These are phyloP conservation scores for Melampsora larici-populina DNA, from an alignment of 1,284 basidiomycete species.

Conservation along the genomic window DNA sequence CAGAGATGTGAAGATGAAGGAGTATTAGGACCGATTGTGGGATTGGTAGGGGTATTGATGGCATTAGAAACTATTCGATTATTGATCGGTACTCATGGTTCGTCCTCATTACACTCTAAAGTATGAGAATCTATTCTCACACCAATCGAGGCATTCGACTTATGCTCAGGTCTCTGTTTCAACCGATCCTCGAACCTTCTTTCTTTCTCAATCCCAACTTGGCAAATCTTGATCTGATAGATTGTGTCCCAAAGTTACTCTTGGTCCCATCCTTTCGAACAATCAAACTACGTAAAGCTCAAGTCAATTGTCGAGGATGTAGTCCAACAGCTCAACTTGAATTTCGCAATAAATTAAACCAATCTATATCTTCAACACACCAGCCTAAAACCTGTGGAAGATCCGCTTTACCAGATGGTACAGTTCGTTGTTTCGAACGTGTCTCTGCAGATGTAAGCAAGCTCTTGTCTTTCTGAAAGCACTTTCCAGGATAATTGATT, in stretches of 20 bases:
- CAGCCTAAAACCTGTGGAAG: constrained; percentile 45
- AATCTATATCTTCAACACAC: background rate
- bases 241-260: constrained; percentile 11
- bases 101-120: constrained; percentile 48
- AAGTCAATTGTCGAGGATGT: constrained; percentile 19
- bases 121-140: constrained; percentile 56
- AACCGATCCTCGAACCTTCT: background rate
- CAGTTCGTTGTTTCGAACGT: constrained; percentile 59
- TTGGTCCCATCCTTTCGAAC: constrained; percentile 34
- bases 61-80: constrained; percentile 85
- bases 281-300: constrained; percentile 31
- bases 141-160: constrained; percentile 1
- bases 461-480: constrained; percentile 12
- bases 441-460: constrained; percentile 60
- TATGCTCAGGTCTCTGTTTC: background rate
- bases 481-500: constrained; percentile 29
- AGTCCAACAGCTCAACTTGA: background rate
- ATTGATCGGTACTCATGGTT: constrained; percentile 69
- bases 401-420: constrained; percentile 62
- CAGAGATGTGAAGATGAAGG: constrained; percentile 87
- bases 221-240: constrained; percentile 47
- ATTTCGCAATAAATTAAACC: background rate
- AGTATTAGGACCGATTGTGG: constrained; percentile 83
- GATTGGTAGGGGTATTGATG: constrained; percentile 85
- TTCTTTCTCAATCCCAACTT: constrained; percentile 43